These are phyloP conservation scores for Saprolegnia diclina DNA, from an alignment of 352 stramenopile genomes.

Conservation along the genomic window DNA sequence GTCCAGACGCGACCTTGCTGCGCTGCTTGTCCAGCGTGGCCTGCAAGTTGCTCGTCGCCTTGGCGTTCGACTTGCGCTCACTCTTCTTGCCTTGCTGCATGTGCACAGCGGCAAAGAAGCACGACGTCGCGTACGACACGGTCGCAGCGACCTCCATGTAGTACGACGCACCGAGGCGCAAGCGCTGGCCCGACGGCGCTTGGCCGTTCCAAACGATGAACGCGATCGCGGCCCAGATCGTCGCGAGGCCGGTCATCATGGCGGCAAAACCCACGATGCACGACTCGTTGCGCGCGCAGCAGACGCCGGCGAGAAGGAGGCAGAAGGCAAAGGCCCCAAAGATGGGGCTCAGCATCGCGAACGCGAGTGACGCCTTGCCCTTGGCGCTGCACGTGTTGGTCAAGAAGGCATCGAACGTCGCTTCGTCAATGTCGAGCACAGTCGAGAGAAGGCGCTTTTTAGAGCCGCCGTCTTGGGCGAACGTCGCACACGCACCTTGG, in stretches of 20 bases:
- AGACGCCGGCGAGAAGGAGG: constrained; percentile 11
- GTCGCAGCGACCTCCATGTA: constrained; percentile 23
- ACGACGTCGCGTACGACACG: constrained; percentile 13
- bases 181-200: not conserved
- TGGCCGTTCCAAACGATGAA: constrained; percentile 24
- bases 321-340: constrained; percentile 12
- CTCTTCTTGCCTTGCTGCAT: constrained; percentile 14
- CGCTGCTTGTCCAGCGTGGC: constrained; percentile 19
- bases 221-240: not conserved
- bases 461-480: constrained; percentile 1
- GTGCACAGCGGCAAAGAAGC: constrained; percentile 22
- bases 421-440: constrained; percentile 1
- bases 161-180: constrained; percentile 16
- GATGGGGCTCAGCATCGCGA: constrained; percentile 23
- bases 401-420: constrained; percentile 15
- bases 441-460: not conserved
- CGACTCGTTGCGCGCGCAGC: constrained; percentile 16
- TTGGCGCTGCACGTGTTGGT: constrained; percentile 17
- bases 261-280: constrained; percentile 17
- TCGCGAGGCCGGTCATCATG: constrained; percentile 3
- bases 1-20: constrained; percentile 2
- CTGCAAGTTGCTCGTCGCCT: constrained; percentile 5
- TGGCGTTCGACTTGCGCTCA: constrained; percentile 1
- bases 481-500: constrained; percentile 19
- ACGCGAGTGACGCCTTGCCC: constrained; percentile 21